Evolutionary conservation across 1,284 basidiomycete genomes (phyloP).

Genomic region (Puccinia coronata): DNA sequence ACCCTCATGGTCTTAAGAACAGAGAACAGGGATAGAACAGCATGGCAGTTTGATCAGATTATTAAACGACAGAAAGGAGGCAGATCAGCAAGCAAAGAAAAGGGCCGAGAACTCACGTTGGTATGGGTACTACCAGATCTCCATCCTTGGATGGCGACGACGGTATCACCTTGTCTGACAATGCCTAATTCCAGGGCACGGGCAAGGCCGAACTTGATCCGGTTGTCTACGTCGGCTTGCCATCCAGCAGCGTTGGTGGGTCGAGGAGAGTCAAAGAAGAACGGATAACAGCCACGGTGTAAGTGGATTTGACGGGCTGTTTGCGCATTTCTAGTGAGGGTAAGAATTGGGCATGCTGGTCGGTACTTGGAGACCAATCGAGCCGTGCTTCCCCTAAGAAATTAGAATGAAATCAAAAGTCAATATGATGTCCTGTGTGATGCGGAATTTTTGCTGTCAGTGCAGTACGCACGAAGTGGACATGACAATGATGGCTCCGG

Average conservation of each 20-base stretch:
- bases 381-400: slow-evolving; percentile 81
- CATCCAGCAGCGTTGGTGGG: slow-evolving; percentile 85
- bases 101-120: slow-evolving; percentile 55
- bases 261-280: slow-evolving; percentile 91
- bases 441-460: neutral
- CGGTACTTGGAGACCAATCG: slow-evolving; percentile 96
- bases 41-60: no score
- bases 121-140: slow-evolving; percentile 93
- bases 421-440: neutral
- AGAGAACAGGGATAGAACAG: neutral
- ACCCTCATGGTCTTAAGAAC: slow-evolving; percentile 40
- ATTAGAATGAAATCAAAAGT: neutral
- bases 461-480: slow-evolving; percentile 66
- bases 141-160: slow-evolving; percentile 98
- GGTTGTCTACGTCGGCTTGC: slow-evolving; percentile 96
- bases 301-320: slow-evolving; percentile 95
- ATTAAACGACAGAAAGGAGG: neutral
- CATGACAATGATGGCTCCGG: slow-evolving; percentile 90
- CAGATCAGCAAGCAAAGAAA: neutral
- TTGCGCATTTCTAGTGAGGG: slow-evolving; percentile 92
- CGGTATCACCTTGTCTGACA: slow-evolving; percentile 82
- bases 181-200: slow-evolving; percentile 84
- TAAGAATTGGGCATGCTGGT: slow-evolving; percentile 89
- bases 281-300: slow-evolving; percentile 94
- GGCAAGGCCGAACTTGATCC: slow-evolving; percentile 84